Percentiles rank a stretch among this genome's conserved stretches.
phyloP scores from a whole-genome alignment of 306 rosid genomes.

The Trichosanthes truncata region DNA sequence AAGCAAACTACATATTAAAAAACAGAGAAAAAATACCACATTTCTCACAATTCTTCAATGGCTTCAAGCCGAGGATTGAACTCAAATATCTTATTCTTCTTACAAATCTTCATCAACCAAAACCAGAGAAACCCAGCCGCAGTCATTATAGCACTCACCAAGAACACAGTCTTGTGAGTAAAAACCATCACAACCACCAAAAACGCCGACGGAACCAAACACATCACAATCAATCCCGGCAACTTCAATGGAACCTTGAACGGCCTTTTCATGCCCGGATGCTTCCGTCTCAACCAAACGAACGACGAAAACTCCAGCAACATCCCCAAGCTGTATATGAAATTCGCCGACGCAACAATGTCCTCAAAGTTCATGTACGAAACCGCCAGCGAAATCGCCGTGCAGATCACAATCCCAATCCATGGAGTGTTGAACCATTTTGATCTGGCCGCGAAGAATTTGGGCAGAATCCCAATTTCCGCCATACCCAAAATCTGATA shows the following conservation, averaged over 20 bases:
- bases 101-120: neutral
- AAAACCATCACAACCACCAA: conserved; percentile 1
- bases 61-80: neutral
- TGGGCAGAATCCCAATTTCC: conserved; percentile 2
- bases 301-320: conserved; percentile 1
- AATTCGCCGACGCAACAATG: conserved; percentile 10
- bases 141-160: neutral
- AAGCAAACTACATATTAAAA: neutral
- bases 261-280: neutral
- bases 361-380: conserved; percentile 2
- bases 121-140: neutral
- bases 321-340: conserved; percentile 11
- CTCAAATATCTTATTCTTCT: neutral
- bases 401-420: conserved; percentile 7
- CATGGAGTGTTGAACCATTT: conserved; percentile 11
- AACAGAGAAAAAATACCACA: neutral
- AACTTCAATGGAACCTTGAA: neutral
- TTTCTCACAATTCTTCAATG: neutral
- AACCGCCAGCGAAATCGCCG: neutral
- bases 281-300: neutral
- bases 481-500: conserved; percentile 11
- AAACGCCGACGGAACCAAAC: conserved; percentile 3
- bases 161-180: neutral
- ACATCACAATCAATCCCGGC: neutral
- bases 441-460: neutral